Conservation (phyloP, 2,329 filamentous ascomycete genomes). For the Canariomyces notabilis region DNA sequence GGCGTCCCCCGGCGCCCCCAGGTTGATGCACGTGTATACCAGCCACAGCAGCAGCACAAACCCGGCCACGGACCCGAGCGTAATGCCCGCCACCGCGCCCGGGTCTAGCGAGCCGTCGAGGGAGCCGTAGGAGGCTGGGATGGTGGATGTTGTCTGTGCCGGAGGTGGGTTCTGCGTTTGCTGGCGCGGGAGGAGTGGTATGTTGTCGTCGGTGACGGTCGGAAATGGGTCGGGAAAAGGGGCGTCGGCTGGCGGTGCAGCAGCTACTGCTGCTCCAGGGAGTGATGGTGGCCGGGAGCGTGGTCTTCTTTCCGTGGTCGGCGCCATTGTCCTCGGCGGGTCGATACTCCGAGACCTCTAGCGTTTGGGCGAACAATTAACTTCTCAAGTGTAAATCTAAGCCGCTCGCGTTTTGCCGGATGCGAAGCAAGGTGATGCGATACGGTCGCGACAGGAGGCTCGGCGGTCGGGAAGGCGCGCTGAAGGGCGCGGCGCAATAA, state of each 20-base stretch:
- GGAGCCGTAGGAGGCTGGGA: conserved; percentile 30
- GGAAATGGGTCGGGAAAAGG: conserved; percentile 2
- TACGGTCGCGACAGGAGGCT: not conserved
- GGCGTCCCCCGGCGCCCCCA: conserved; percentile 22
- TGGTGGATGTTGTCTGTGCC: conserved; percentile 25
- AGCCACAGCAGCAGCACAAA: conserved; percentile 33
- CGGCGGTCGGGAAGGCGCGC: too few relatives aligned
- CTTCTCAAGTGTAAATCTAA: not conserved
- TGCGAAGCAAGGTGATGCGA: too few relatives aligned
- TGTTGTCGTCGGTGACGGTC: conserved; percentile 5
- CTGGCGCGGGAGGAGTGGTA: conserved; percentile 18
- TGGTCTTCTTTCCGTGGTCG: not conserved
- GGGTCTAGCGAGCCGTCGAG: conserved; percentile 25
- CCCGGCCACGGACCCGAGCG: conserved; percentile 40
- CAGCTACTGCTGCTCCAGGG: not conserved
- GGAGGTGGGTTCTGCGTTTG: conserved; percentile 1
- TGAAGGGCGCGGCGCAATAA: too few relatives aligned
- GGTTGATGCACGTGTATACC: conserved; percentile 30
- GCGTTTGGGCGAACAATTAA: not conserved
- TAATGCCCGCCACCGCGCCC: conserved; percentile 38
- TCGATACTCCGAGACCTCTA: not conserved
- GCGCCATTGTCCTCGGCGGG: conserved; percentile 4
- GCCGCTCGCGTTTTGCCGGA: not conserved
- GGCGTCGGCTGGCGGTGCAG: conserved; percentile 4
- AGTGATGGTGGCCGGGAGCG: not conserved